Conservation (phyloP, 129 eudicot genomes). For the Solidago caesia region DNA sequence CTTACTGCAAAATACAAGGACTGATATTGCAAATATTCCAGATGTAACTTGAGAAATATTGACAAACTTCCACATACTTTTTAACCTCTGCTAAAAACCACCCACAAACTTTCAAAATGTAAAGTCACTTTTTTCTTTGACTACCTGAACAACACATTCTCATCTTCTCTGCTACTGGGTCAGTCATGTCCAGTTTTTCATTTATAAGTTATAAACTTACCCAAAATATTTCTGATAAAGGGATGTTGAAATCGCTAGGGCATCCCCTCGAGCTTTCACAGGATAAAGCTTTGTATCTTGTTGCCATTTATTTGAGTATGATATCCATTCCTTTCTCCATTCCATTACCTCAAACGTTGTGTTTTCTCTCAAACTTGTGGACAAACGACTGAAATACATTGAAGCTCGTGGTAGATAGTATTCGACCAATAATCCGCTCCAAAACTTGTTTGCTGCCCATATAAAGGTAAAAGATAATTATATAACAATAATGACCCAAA, state of each 20-base stretch:
- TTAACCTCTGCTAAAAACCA: conserved; percentile 11
- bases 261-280: conserved; percentile 74
- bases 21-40: conserved; percentile 5
- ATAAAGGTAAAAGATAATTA: background rate
- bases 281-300: conserved; percentile 58
- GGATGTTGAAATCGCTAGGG: conserved; percentile 55
- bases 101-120: conserved; percentile 16
- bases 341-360: conserved; percentile 50
- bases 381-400: conserved; percentile 57
- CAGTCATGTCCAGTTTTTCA: background rate
- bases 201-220: conserved; percentile 1
- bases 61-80: conserved; percentile 12
- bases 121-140: conserved; percentile 9
- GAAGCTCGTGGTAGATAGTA: conserved; percentile 92
- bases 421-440: conserved; percentile 76
- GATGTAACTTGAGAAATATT: background rate
- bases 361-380: conserved; percentile 50
- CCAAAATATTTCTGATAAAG: conserved; percentile 57
- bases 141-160: background rate
- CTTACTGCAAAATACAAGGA: conserved; percentile 6
- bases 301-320: conserved; percentile 85
- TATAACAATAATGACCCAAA: background rate
- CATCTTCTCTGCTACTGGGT: background rate
- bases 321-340: conserved; percentile 93
- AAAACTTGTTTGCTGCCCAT: conserved; percentile 79